phyloP scores from a whole-genome alignment of 441 rosid genomes.

The Omphalea diandra region DNA sequence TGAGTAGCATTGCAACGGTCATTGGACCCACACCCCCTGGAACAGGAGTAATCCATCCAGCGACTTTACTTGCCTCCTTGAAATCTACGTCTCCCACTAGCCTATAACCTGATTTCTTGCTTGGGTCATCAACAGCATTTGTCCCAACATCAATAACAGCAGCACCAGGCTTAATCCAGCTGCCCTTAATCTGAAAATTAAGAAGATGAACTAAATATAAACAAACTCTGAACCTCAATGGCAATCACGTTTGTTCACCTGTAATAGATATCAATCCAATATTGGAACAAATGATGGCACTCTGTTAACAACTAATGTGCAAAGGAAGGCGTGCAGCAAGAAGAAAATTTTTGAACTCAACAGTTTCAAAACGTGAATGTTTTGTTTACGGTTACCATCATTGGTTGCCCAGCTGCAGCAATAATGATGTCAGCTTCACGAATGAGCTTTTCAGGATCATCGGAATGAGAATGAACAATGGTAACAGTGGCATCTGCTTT shows the following conservation, averaged over 20 bases:
- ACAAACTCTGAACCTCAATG: neutral
- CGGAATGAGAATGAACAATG: conserved; percentile 67
- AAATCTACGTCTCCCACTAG: conserved; percentile 91
- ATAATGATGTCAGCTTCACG: conserved; percentile 87
- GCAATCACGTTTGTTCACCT: neutral
- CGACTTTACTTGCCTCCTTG: conserved; percentile 68
- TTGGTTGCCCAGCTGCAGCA: conserved; percentile 97
- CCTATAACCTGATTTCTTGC: conserved; percentile 72
- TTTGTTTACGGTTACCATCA: conserved; percentile 35
- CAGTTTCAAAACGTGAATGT: neutral
- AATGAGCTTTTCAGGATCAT: conserved; percentile 55
- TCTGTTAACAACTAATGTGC: neutral
- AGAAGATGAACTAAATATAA: neutral
- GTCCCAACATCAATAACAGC: conserved; percentile 94
- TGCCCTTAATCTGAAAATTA: conserved; percentile 61
- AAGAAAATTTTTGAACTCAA: neutral
- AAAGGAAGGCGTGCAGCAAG: neutral
- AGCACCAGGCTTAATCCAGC: too few species aligned
- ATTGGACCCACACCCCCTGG: conserved; percentile 97
- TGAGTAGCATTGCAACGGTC: conserved; percentile 89
- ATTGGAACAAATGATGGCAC: neutral
- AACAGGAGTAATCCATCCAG: conserved; percentile 84
- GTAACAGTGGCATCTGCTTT: conserved; percentile 95
- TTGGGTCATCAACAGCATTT: conserved; percentile 70
- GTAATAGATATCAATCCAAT: neutral